Percentiles rank a stretch among this genome's conserved stretches.
Conservation (phyloP, 768 basidiomycete genomes). For the Dendrothele bispora region DNA sequence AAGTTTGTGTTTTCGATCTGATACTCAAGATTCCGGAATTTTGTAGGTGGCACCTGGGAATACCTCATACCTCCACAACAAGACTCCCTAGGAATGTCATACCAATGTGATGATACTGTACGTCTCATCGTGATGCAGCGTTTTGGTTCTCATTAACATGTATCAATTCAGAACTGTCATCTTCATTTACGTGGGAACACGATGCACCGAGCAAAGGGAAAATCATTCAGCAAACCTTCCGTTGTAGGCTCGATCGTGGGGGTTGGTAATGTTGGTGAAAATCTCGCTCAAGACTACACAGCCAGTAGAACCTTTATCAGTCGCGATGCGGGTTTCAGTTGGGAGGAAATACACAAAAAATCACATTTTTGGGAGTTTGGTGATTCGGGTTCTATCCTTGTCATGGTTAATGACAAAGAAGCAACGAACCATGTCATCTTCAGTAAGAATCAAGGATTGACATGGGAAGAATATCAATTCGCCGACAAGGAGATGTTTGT, state of each 20-base stretch:
- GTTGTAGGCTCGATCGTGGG: conserved; percentile 93
- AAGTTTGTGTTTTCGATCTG: neutral
- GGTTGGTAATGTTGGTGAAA: conserved; percentile 92
- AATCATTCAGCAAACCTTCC: conserved; percentile 92
- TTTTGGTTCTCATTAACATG: conserved; percentile 1
- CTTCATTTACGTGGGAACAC: conserved; percentile 97
- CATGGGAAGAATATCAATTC: conserved; percentile 89
- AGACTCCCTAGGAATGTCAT: conserved; percentile 76
- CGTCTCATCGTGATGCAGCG: conserved; percentile 9
- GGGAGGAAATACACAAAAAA: conserved; percentile 98
- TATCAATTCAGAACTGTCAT: conserved; percentile 66
- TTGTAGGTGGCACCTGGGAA: conserved; percentile 85
- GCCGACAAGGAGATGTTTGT: conserved; percentile 72
- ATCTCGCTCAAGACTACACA: conserved; percentile 73
- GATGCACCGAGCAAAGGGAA: conserved; percentile 83
- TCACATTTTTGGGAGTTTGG: conserved; percentile 98
- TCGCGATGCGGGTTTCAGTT: conserved; percentile 94
- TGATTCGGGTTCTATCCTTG: conserved; percentile 90
- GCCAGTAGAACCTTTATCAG: conserved; percentile 95
- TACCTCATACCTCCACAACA: conserved; percentile 66
- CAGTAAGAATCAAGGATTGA: conserved; percentile 85
- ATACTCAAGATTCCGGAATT: conserved; percentile 7
- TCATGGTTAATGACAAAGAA: conserved; percentile 95
- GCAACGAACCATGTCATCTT: conserved; percentile 87
- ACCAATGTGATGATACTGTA: conserved; percentile 72